Base-by-base conservation (phyloP, 208 protist species). In the Eutreptiella sp. region DNA sequence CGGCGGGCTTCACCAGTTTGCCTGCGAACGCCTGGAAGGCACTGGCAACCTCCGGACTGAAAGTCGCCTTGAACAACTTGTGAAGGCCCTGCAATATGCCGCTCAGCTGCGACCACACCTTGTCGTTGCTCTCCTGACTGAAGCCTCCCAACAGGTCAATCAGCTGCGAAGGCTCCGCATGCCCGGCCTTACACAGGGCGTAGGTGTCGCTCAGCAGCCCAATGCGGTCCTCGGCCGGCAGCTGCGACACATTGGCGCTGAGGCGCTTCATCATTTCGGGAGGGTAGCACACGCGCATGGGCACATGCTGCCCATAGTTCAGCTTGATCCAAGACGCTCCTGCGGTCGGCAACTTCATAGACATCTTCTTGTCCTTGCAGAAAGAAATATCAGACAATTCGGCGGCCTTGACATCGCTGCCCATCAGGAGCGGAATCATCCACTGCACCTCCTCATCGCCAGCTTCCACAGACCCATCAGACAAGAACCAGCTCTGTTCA, bases 301-400 rank as follows among this genome's bases (percentile, higher is more conserved):
- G 50, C n/a, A 53, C 23, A 9, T 57, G 11, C 36, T 57, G 50
- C 21, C 50, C 50, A 26, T 23, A 57, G 50, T 57, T 57, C 11
- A 57, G 21, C 50, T 57, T 57, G n/a, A 57, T 19, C 50, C 50
- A 57, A n/a, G n/a, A n/a, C n/a, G n/a, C n/a, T 11, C 26, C 14
- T 16, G 21, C 29, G 16, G 11, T 42, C n/a, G 7, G 33, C 11
- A 21, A 24, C 36, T 41, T 26, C 31, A 54, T 54, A 16, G 50
- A 39, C 11, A 11, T 11, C 36, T 7, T 23, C 50, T 57, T 57
- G 11, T 57, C 50, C 36, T 42, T 57, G 31, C 33, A 11, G 36
- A 27, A 54, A n/a, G n/a, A n/a, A n/a, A n/a, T n/a, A n/a, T n/a
- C n/a, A n/a, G n/a, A n/a, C n/a, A n/a, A n/a, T 26, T 7, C 9